Evolutionary conservation across 1,284 basidiomycete genomes (phyloP), one percentile per base, ranked within the genome.

Genomic region (Ustilago nuda): DNA sequence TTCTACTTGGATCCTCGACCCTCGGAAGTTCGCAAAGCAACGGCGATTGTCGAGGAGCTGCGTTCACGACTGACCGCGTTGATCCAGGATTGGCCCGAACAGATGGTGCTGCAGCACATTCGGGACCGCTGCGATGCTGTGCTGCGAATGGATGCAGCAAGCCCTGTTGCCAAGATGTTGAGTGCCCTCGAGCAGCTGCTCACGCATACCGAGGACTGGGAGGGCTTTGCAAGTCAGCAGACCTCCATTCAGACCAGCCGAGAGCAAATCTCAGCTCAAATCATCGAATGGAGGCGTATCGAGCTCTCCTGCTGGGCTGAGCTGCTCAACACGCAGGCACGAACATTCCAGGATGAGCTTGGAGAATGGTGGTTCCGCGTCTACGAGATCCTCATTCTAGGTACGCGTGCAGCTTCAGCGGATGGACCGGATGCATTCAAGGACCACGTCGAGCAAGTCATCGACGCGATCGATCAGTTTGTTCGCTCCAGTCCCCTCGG

Each of bases 121-220:
- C 88, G 89, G 32, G 90, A 90, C 63, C 92, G 93, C 30, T 95
- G 93, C 81, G 89, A 92, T 41, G 87, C 88, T 7, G 89, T 96
- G 56, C 87, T 94, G 46, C 85, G 87, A 0, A 88, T 96, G 19
- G 89, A 90, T 61, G 87, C 93, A 6, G 87, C 89, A 53, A 92
- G 91, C 73, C 92, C 97, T 0, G 87, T 98, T 6, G 94, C 96
- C 7, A 92, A 92, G 83, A 87, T 96, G 23, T 89, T 99, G 19
- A 90, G 93, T 0, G 91, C 92, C 2, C 85, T 98, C 50, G 97
- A 99, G 86, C 92, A 93, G 72, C 88, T 99, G 12, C 88, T 99
- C 2, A 83, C 92, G 50, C 93, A 97, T 76, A 94, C 92, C 11
- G 94, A 97, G 72, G 97, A 99, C 84, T 99, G 97, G 97, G 94